Conservation (phyloP, 2,329 filamentous ascomycete genomes). For the Gremmenia infestans region DNA sequence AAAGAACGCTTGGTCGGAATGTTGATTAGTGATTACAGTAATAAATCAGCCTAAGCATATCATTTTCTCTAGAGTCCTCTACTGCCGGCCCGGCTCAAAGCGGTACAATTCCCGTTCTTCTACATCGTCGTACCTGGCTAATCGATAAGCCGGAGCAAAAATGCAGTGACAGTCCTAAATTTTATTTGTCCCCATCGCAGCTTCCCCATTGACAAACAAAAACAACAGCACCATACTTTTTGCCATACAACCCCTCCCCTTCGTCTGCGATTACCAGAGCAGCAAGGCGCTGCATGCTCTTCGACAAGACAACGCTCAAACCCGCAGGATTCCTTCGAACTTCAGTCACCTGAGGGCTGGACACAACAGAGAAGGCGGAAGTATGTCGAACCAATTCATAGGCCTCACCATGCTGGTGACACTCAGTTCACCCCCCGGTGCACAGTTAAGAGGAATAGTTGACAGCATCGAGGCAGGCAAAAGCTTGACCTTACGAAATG, state of each 20-base stretch:
- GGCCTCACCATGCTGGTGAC: constrained; percentile 35
- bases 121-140: not conserved
- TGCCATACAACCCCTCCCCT: not conserved
- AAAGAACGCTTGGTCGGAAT: no score
- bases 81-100: not conserved
- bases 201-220: not conserved
- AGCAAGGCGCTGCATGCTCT: not conserved
- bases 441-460: constrained; percentile 31
- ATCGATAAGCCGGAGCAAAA: constrained; percentile 16
- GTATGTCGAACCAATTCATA: constrained; percentile 32
- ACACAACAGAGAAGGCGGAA: constrained; percentile 10
- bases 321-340: not conserved
- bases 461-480: constrained; percentile 31
- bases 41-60: no score
- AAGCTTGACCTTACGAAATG: constrained; percentile 32
- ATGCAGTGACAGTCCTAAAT: constrained; percentile 6
- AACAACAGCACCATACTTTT: not conserved
- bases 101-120: not conserved
- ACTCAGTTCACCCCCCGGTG: constrained; percentile 29
- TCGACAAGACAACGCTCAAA: not conserved
- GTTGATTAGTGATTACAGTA: no score
- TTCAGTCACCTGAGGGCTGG: constrained; percentile 2
- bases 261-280: not conserved
- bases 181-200: constrained; percentile 12
- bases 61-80: no score